Base-by-base conservation (phyloP, 2,329 filamentous ascomycete species). In the Penicillium sp. region DNA sequence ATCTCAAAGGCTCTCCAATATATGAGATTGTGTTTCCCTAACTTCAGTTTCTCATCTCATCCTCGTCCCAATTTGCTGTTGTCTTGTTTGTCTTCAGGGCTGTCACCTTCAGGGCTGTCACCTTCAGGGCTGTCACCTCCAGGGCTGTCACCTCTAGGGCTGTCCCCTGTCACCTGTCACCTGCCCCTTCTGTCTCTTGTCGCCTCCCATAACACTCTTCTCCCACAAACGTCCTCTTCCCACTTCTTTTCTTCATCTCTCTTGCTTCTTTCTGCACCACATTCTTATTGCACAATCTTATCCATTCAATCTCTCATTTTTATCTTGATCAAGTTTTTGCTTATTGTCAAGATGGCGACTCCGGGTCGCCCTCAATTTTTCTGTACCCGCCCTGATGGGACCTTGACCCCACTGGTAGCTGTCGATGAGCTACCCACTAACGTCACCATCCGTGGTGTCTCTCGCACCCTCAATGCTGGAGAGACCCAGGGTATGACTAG, bases 401-500 rank as follows among this genome's bases (percentile, higher is more conserved):
- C 63, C 8, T 55, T 77, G 41, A 73, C 72, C 18, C 75, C 77
- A 6, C 69, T 80, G 13, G 65, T 80, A 41, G 72, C 77, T 6
- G 61, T 78, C 6, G 77, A 79, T 57, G 77, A 80, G 58, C 65
- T 80, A 1, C 76, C 77, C 3, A 25, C 63, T 2, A 60, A 65
- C 21, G 48, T 79, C 38, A 59, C 60, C 4, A 68, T 80, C 48
- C 66, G 65, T 31, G 73, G 71, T 13, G 65, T 75, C 16, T 64
- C 75, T 46, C 72, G 75, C 16, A 63, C 51, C 6, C 56, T 79
- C 12, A 63, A 61, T 40, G 55, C 68, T 10, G 64, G 64, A 32
- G 73, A 77, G 3, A 77, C 74, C 7, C 66, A 71, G 27, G 74
- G 73, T 40, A 78, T 79, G 76, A 75, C 66, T 12, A 72, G 73